These are phyloP conservation scores for Fusarium kyushuense DNA, from an alignment of 2,329 filamentous ascomycete genomes.

Conservation along the genomic window DNA sequence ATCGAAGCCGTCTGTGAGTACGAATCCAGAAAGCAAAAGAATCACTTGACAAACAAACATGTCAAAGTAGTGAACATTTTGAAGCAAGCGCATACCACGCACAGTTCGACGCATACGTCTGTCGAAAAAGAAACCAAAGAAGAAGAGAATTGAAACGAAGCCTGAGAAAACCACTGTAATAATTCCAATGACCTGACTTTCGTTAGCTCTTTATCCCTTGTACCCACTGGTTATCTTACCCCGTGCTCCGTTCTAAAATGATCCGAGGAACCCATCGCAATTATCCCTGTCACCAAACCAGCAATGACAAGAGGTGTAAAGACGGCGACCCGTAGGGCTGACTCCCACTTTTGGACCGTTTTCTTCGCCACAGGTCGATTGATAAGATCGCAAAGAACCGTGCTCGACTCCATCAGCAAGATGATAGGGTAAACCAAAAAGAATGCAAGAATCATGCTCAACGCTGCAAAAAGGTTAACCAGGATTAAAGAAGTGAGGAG, in stretches of 20 bases:
- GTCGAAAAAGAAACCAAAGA: constrained; percentile 18
- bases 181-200: neutral
- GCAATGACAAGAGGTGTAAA: constrained; percentile 16
- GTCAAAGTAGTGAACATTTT: constrained; percentile 17
- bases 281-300: constrained; percentile 1
- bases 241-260: constrained; percentile 21
- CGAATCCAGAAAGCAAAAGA: constrained; percentile 19
- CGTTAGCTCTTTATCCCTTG: accelerated
- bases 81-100: neutral
- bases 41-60: constrained; percentile 27
- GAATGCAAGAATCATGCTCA: constrained; percentile 14
- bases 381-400: constrained; percentile 23
- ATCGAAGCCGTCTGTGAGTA: constrained; percentile 6
- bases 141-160: constrained; percentile 5
- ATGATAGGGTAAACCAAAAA: constrained; percentile 11
- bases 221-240: neutral
- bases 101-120: neutral
- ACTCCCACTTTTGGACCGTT: constrained; percentile 19
- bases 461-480: accelerated
- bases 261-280: constrained; percentile 12
- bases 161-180: constrained; percentile 7
- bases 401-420: constrained; percentile 5
- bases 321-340: neutral
- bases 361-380: constrained; percentile 16
- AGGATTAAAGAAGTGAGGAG: accelerated